phyloP scores from a whole-genome alignment of 2,329 filamentous ascomycete genomes.

The Raffaelea arxii region DNA sequence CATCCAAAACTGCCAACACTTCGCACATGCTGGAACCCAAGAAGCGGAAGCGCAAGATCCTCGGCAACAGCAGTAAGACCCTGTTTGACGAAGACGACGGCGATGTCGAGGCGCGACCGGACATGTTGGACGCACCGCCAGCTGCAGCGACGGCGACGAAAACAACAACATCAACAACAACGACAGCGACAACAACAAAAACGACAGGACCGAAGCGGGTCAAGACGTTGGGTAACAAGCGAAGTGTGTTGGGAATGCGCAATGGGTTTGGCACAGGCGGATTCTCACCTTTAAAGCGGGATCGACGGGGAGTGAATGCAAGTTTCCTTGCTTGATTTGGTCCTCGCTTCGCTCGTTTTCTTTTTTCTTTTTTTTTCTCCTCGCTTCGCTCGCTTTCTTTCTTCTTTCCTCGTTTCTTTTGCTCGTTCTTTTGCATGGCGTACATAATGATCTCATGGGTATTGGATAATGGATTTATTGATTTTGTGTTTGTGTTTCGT shows the following conservation, averaged over 20 bases:
- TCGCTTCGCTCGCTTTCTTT: too few species aligned
- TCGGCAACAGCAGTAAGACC: slow-evolving; percentile 52
- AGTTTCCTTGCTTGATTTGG: slow-evolving; percentile 41
- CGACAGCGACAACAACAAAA: slow-evolving; percentile 28
- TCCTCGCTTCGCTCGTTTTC: too few species aligned
- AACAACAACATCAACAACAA: not conserved
- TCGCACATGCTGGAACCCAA: slow-evolving; percentile 29
- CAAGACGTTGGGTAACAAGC: slow-evolving; percentile 16
- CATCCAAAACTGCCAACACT: slow-evolving; percentile 5
- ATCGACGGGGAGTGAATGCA: slow-evolving; percentile 51
- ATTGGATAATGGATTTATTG: not conserved
- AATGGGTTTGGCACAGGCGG: slow-evolving; percentile 34
- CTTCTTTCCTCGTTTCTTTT: too few species aligned
- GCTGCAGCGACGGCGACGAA: not conserved
- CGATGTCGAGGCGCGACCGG: slow-evolving; percentile 17
- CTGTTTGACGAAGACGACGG: slow-evolving; percentile 64
- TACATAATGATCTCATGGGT: not conserved
- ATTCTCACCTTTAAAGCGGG: slow-evolving; percentile 66
- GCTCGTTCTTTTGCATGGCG: not conserved
- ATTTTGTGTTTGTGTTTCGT: slow-evolving; percentile 7
- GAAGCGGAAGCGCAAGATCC: slow-evolving; percentile 66
- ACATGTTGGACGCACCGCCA: not conserved
- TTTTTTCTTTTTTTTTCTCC: too few species aligned
- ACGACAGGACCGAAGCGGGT: slow-evolving; percentile 13
- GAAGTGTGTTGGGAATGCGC: slow-evolving; percentile 19